Evolutionary conservation across 352 stramenopile species (phyloP), one percentile per base, ranked within the genome.

Genomic region (Pythium biforme): DNA sequence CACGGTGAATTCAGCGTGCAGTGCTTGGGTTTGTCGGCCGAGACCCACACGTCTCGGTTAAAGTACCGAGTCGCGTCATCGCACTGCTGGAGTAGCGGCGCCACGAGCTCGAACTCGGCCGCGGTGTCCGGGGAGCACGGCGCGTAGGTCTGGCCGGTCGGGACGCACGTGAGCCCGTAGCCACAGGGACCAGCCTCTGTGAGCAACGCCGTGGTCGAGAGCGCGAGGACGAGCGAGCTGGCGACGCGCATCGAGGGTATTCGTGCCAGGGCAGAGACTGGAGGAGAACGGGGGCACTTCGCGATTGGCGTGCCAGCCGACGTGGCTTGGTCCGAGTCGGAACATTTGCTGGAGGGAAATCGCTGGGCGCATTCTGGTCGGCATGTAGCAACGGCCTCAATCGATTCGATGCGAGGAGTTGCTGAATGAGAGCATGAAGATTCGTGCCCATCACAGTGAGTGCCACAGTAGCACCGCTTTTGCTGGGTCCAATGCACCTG

Each of bases 101-200:
- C 41, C 20, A 62, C 55, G 14, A 62, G 40, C 19, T 12, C 27
- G 20, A 62, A 62, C 45, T 62, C 43, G 43, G 55, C 41, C 2
- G 12, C n/a, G 43, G n/a, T 14, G 9, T 54, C 29, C 10, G 41
- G 43, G 5, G 55, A 23, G 29, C 55, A 62, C 20, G 55, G 55
- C 27, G 25, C 10, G 41, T 45, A 45, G 19, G 54, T 43, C 11
- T 14, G 37, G 37, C 17, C 40, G 8, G 40, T 19, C 3, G 19
- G 17, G 40, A 37, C 31, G 27, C 26, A 40, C 14, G 23, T 41
- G 11, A 41, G 26, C 12, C 40, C n/a, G 40, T 47, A 47, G 19
- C 40, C 40, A 47, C 40, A 47, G 8, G 40, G 40, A 6, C 40
- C n/a, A 12, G 40, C 40, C 19, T 26, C 0, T n/a, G 20, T 23